Base-by-base conservation (phyloP, 495 filamentous ascomycete species). In the Lophium mytilinum region DNA sequence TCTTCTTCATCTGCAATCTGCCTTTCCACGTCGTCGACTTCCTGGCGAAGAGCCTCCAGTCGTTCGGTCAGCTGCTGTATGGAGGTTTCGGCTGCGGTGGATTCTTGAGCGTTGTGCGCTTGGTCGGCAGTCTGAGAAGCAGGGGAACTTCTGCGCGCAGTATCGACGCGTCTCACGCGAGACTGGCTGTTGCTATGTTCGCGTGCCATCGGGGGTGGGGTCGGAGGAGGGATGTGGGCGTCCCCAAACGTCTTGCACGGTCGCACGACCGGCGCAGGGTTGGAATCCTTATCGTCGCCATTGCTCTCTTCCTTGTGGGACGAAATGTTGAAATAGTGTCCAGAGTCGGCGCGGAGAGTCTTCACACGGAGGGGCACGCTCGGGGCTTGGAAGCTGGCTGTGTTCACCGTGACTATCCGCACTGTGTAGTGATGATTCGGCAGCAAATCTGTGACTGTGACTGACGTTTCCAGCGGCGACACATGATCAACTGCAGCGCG, bases 401-500 rank as follows among this genome's bases (percentile, higher is more conserved):
- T 80, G 49, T 90, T 94, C 30, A 93, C 83, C 9, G 90, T 89
- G 59, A 96, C 85, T 40, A 96, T 88, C 51, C 94, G 84, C 11
- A 97, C 83, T 57, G 90, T 90, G 72, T 97, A 97, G 57, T 87
- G 94, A 66, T 86, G 86, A 48, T 88, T 81, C 0, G 93, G 89
- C 56, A 87, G 83, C 14, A 98, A 76, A 39, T 89, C 87, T 6
- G 82, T 85, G 52, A 98, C 88, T 50, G 87, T 90, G 50, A 97
- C 88, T 17, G 90, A 88, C 2, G 90, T 89, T 72, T 97, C 93
- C 56, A 85, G 80, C 60, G 85, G 82, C 11, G 79, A 73, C 63
- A 89, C 88, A 66, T 95, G 89, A 61, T 92, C 92, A 52, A 94
- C 91, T 95, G 59, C 52, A 54, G 37, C 37, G 52, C 35, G 41